These are phyloP conservation scores for Talaromyces amestolkiae DNA, from an alignment of 2,329 filamentous ascomycete genomes.

Conservation along the genomic window DNA sequence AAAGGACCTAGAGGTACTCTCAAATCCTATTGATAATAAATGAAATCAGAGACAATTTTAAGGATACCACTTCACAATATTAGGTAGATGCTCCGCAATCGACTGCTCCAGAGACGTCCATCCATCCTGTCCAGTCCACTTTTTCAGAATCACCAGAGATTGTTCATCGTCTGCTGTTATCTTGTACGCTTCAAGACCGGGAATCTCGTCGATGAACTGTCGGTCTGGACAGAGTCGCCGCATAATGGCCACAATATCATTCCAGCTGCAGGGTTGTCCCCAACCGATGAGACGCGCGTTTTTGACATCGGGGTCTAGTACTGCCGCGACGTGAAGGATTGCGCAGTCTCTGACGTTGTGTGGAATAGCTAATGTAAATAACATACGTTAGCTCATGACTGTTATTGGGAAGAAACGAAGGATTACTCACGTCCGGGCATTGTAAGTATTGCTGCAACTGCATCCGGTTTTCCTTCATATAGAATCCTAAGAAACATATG, in stretches of 20 bases:
- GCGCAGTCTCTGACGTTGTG: conserved; percentile 15
- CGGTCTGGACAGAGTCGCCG: conserved; percentile 6
- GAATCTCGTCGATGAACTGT: conserved; percentile 11
- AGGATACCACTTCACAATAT: background rate
- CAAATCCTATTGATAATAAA: background rate
- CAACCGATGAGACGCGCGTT: conserved; percentile 6
- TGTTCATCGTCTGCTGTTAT: conserved; percentile 7
- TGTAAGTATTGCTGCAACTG: background rate
- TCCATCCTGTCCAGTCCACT: conserved; percentile 12
- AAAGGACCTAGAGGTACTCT: too few species aligned
- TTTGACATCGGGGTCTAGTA: conserved; percentile 9
- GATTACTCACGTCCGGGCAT: background rate
- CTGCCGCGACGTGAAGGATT: conserved; percentile 10
- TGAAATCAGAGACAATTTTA: background rate
- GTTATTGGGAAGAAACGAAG: background rate
- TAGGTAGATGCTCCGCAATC: background rate
- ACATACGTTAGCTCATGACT: background rate
- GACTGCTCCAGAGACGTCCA: conserved; percentile 10
- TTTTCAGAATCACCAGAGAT: conserved; percentile 12
- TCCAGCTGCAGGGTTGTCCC: conserved; percentile 14
- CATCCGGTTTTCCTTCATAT: conserved; percentile 2
- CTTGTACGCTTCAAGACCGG: background rate
- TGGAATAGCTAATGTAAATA: background rate
- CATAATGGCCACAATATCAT: conserved; percentile 15
- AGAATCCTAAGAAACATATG: conserved; percentile 1